phyloP scores from a whole-genome alignment of 164 flowering plant genomes.

The Hamamelis virginiana region DNA sequence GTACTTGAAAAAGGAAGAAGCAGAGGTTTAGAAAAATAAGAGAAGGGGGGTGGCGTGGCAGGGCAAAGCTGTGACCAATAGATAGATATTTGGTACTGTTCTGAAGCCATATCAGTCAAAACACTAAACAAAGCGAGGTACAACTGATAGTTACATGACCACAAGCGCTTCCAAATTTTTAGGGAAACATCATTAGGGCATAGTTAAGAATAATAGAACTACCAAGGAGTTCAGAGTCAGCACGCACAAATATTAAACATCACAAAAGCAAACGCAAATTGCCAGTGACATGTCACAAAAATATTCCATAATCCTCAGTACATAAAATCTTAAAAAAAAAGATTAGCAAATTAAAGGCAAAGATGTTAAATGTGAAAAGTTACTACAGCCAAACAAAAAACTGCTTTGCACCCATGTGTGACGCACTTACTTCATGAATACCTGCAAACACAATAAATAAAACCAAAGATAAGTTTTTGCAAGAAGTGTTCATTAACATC shows the following conservation, averaged over 20 bases:
- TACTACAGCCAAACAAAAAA: background rate
- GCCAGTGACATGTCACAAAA: background rate
- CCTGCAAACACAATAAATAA: slow-evolving; percentile 56
- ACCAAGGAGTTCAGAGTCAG: no score
- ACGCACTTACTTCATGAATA: slow-evolving; percentile 94
- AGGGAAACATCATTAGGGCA: no score
- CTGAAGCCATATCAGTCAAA: no score
- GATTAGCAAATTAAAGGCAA: background rate
- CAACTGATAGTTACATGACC: no score
- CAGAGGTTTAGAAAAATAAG: no score
- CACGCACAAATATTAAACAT: background rate
- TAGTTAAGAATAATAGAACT: no score
- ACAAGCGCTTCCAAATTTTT: no score
- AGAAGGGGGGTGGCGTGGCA: no score
- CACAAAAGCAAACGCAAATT: slow-evolving; percentile 2
- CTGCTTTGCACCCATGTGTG: slow-evolving; percentile 12
- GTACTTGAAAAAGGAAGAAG: no score
- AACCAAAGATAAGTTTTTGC: background rate
- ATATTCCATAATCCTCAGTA: background rate
- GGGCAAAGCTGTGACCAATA: no score
- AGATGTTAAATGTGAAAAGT: background rate
- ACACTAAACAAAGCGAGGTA: no score
- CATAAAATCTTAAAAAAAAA: background rate
- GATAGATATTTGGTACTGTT: no score
- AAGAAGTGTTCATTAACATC: background rate